Evolutionary conservation across 2,329 filamentous ascomycete species (phyloP).

Genomic region (Colletotrichum shisoi): DNA sequence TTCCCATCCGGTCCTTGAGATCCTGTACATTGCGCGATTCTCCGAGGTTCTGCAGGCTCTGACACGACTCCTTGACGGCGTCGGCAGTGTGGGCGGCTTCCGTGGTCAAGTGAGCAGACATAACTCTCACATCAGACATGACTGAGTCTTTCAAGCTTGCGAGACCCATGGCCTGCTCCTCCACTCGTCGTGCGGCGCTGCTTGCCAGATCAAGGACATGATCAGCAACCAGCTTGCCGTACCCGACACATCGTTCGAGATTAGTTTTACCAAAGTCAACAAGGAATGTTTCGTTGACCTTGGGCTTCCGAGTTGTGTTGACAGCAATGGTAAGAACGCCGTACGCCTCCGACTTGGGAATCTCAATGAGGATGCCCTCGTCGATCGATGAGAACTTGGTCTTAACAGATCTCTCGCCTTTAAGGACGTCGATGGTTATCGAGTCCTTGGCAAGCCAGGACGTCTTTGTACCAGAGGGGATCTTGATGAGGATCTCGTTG

Average conservation of each 20-base stretch:
- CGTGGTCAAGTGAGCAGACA: constrained; percentile 24
- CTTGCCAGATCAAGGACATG: constrained; percentile 50
- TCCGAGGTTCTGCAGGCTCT: constrained; percentile 45
- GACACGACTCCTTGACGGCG: constrained; percentile 36
- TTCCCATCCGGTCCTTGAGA: constrained; percentile 52
- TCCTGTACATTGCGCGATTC: constrained; percentile 46
- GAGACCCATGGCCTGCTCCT: constrained; percentile 32
- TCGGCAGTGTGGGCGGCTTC: constrained; percentile 21
- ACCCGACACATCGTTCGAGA: constrained; percentile 56
- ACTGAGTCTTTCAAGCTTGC: constrained; percentile 18
- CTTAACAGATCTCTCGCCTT: constrained; percentile 57
- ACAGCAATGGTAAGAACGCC: constrained; percentile 67
- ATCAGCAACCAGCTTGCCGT: constrained; percentile 54
- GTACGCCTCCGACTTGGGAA: constrained; percentile 63
- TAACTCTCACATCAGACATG: constrained; percentile 15
- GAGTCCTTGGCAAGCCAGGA: constrained; percentile 66
- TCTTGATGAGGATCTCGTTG: constrained; percentile 63
- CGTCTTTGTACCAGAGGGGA: constrained; percentile 60
- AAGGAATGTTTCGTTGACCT: constrained; percentile 67
- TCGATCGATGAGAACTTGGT: constrained; percentile 58
- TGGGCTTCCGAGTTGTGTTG: constrained; percentile 65
- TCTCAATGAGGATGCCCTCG: constrained; percentile 61
- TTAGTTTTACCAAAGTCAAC: constrained; percentile 65
- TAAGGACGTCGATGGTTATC: constrained; percentile 63
- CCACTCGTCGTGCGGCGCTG: constrained; percentile 47